Evolutionary conservation across 306 rosid species (phyloP), one percentile per base, ranked within the genome.

Genomic region (Crotalaria pallida): DNA sequence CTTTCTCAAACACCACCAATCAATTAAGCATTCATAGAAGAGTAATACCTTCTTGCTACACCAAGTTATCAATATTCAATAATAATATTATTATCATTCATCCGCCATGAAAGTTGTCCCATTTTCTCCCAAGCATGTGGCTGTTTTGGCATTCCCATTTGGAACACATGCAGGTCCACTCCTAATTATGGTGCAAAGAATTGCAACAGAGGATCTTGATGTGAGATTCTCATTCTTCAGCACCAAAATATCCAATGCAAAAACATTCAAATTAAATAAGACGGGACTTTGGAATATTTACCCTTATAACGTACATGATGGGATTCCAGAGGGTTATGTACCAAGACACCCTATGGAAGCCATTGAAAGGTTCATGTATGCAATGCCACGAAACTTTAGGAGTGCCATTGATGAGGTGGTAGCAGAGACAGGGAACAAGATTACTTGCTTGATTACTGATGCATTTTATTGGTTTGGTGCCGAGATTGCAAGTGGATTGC

Each of bases 101-200:
- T 6, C 10, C 40, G 7, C 40, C 40, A 66, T 52, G 72, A 36
- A 8, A 2, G 17, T 4, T 7, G 15, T 16, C 19, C 51, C 38
- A 0, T 5, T 7, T 4, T 9, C 10, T n/a, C 17, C 2, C 6
- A 44, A 56, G 0, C 98, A 92, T 26, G 83, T 92, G 5, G 94
- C 89, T 0, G 84, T 80, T 16, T 41, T 92, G 52, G 92, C 90
- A 1, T 89, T 87, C 69, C 96, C 96, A 0, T 92, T 81, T 38
- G 95, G 98, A 0, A 22, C 87, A 17, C 98, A 89, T 44, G 95
- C 96, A 4, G 58, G n/a, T 3, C 90, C 96, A 12, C 84, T 92
- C 10, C 78, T 89, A 6, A 72, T 21, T 58, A 72, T 92, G 1
- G 77, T 77, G 0, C 77, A 62, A 4, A 44, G 68, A n/a, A 78